Evolutionary conservation across 495 filamentous ascomycete species (phyloP).

Genomic region (Penicillium paradoxum): DNA sequence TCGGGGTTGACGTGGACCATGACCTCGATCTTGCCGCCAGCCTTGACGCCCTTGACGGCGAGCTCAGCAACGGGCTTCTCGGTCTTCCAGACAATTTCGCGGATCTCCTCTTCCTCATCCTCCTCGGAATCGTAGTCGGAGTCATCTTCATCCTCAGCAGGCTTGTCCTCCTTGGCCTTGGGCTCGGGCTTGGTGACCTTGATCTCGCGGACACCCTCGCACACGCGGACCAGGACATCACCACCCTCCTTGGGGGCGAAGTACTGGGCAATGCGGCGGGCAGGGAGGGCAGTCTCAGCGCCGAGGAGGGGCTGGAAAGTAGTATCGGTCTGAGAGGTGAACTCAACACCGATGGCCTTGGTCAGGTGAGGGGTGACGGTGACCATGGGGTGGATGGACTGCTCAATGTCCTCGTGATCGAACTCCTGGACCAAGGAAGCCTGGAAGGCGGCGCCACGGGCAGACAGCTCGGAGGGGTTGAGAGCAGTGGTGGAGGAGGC

Average conservation of each 20-base stretch:
- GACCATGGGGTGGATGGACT: slow-evolving; percentile 91
- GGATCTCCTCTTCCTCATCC: slow-evolving; percentile 76
- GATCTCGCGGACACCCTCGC: slow-evolving; percentile 82
- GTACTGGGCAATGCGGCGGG: slow-evolving; percentile 74
- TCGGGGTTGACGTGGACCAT: slow-evolving; percentile 80
- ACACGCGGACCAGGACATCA: slow-evolving; percentile 78
- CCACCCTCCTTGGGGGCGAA: slow-evolving; percentile 70
- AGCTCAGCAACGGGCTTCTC: slow-evolving; percentile 81
- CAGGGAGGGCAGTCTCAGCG: slow-evolving; percentile 85
- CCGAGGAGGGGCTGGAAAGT: slow-evolving; percentile 73
- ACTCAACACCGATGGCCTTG: slow-evolving; percentile 83
- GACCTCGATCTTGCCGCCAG: slow-evolving; percentile 87
- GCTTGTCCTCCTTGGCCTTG: slow-evolving; percentile 63
- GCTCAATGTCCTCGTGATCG: slow-evolving; percentile 87
- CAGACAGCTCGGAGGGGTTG: slow-evolving; percentile 87
- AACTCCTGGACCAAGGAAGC: slow-evolving; percentile 89
- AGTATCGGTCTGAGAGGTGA: slow-evolving; percentile 56
- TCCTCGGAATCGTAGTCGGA: slow-evolving; percentile 59
- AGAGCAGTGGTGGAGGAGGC: slow-evolving; percentile 70
- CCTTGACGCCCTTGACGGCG: slow-evolving; percentile 74
- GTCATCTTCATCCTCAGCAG: slow-evolving; percentile 56
- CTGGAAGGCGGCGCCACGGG: slow-evolving; percentile 91
- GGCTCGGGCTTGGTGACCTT: slow-evolving; percentile 82
- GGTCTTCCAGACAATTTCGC: slow-evolving; percentile 90
- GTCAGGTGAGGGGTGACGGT: slow-evolving; percentile 86